Evolutionary conservation across 768 basidiomycete genomes (phyloP), one percentile per base, ranked within the genome.

Genomic region (Ramaria sp.): DNA sequence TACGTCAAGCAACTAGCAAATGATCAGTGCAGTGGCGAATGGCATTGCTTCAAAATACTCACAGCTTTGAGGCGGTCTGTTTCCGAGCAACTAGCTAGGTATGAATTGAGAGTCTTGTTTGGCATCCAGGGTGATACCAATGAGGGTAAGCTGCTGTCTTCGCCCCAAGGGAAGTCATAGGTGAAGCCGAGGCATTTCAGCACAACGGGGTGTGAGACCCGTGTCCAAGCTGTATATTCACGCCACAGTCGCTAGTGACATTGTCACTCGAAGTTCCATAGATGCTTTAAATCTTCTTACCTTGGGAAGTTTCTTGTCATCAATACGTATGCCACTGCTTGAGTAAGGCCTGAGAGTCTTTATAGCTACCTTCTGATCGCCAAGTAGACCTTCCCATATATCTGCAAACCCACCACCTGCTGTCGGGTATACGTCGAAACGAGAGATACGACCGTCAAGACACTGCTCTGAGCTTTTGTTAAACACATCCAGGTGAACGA

Each of bases 1-100:
- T n/a, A 76, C 64, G 51, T 78, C 76, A 13, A 73, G 63, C 39
- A 76, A 69, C 76, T 78, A 50, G 38, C 13, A 9, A 50, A 39
- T 13, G 13, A 20, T 27, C 27, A 27, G 27, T 27, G 19, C n/a
- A 47, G 12, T 12, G 5, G 11, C n/a, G 22, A 47, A 2, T 47
- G n/a, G 3, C 33, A 51, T 19, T 31, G 4, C 15, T 9, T 27
- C 3, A 31, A 52, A 3, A 12, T 1, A 51, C 33, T 33, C 13
- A 51, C 50, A 19, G 17, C 13, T 51, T 30, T 10, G 15, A 51
- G 13, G 20, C 33, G 50, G 15, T 51, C 50, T 7, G 20, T 4
- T 4, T 30, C 20, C 4, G 50, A 22, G 3, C 20, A 2, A 19
- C 31, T 33, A n/a, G n/a, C n/a, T n/a, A 51, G 22, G 33, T 51